Base-by-base conservation (phyloP, 805 yeast genomes). In the Cyberlindnera samutprakarnensis region DNA sequence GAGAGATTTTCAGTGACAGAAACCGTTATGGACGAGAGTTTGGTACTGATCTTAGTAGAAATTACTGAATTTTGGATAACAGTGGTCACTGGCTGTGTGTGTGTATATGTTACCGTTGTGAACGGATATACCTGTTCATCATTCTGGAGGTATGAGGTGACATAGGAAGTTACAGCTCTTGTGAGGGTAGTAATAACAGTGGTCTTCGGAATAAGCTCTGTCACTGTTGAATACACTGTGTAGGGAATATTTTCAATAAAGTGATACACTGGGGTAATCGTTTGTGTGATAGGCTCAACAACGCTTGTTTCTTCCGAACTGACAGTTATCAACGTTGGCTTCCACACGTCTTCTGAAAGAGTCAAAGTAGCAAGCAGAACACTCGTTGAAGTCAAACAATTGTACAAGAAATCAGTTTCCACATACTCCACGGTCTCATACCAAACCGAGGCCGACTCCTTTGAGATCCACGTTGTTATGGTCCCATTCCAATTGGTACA, bases 311-410 rank as follows among this genome's bases (percentile, higher is more conserved):
- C 23, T 5, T 27, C 14, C 2, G 28, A 21, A 14, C 33, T 31
- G n/a, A 31, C 18, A 1, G 44, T 35, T 8, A 38, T 25, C 2
- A 42, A 32, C 3, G 18, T 18, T 14, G 49, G 47, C 18, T 35
- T 23, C 47, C 47, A 46, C 3, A 43, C 17, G 11, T 34, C 32
- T 12, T 41, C 28, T 7, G 46, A 38, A n/a, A 40, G 28, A 1
- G 42, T 39, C 18, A 44, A 39, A 1, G 47, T 33, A 4, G 34
- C 30, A 16, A 27, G 39, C 7, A 32, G 33, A 2, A 46, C 43
- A 1, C 42, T 43, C 4, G 40, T 36, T 9, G 11, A 10, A 3
- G 41, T 39, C 14, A 22, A 23, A 15, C 30, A 34, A 4, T 32
- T 36, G 20, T 33, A 34, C 1, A 36, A 27, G 6, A 18, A 21